phyloP scores from a whole-genome alignment of 768 basidiomycete species.

The Mycena rebaudengoi region DNA sequence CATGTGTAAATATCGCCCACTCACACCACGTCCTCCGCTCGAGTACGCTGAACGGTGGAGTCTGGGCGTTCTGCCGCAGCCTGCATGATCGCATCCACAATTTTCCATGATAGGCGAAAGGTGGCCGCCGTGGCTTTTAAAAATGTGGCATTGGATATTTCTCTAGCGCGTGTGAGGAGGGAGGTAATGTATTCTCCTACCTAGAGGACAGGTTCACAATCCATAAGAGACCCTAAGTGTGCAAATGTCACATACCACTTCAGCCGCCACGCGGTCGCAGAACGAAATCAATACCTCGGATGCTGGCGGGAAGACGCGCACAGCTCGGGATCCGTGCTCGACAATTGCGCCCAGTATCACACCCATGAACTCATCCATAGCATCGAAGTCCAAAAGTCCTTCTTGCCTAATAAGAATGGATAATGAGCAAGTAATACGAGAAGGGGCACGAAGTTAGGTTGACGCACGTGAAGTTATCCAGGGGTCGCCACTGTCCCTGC shows the following conservation, averaged over 20 bases:
- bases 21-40: slow-evolving; percentile 87
- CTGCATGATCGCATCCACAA: slow-evolving; percentile 79
- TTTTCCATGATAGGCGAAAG: slow-evolving; percentile 87
- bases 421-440: too few relatives aligned
- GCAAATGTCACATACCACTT: too few relatives aligned
- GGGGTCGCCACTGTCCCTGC: slow-evolving; percentile 77
- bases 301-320: slow-evolving; percentile 84
- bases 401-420: too few relatives aligned
- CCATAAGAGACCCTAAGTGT: too few relatives aligned
- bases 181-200: slow-evolving; percentile 86
- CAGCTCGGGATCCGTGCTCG: slow-evolving; percentile 83
- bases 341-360: slow-evolving; percentile 68
- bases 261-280: slow-evolving; percentile 82
- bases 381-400: slow-evolving; percentile 80
- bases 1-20: slow-evolving; percentile 34
- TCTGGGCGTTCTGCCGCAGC: slow-evolving; percentile 56
- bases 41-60: slow-evolving; percentile 52
- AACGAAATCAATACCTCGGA: slow-evolving; percentile 84
- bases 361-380: slow-evolving; percentile 93
- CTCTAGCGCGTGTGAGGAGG: slow-evolving; percentile 79
- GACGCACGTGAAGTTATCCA: slow-evolving; percentile 82
- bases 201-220: too few relatives aligned
- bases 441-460: too few relatives aligned
- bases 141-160: slow-evolving; percentile 74
- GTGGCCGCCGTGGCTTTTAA: slow-evolving; percentile 89